Evolutionary conservation across 176 grass and related monocot genomes (phyloP).

Genomic region (Juncus inflexus): DNA sequence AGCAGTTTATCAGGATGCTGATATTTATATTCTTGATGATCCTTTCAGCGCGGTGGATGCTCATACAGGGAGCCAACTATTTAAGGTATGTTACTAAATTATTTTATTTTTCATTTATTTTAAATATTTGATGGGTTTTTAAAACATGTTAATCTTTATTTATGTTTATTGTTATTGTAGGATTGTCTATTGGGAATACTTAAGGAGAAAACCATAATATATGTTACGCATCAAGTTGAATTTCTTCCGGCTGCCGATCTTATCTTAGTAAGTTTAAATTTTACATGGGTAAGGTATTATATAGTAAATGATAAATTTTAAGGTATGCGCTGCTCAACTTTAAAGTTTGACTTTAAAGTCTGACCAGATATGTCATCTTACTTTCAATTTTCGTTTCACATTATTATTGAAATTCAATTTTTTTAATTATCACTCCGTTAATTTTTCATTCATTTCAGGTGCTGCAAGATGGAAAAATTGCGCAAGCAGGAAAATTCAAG

Average conservation of each 20-base stretch:
- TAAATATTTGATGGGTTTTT: not conserved
- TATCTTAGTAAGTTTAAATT: slow-evolving; percentile 62
- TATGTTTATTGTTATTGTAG: slow-evolving; percentile 36
- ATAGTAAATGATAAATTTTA: not conserved
- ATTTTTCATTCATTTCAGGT: slow-evolving; percentile 35
- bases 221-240: slow-evolving; percentile 97
- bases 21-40: slow-evolving; percentile 94
- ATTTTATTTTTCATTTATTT: slow-evolving; percentile 5
- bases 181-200: slow-evolving; percentile 90
- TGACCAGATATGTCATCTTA: no score
- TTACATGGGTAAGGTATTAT: not conserved
- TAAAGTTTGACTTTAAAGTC: no score
- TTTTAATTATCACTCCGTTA: no score
- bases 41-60: slow-evolving; percentile 97
- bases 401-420: no score
- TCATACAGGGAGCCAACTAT: slow-evolving; percentile 85
- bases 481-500: slow-evolving; percentile 72
- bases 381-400: no score
- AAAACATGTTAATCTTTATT: slow-evolving; percentile 7
- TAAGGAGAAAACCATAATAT: slow-evolving; percentile 84
- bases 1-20: slow-evolving; percentile 75
- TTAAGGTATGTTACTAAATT: slow-evolving; percentile 58
- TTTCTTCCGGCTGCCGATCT: slow-evolving; percentile 89
- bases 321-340: no score
- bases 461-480: slow-evolving; percentile 80